A percentile compares a stretch with the other conserved stretches of the same genome.
phyloP scores from a whole-genome alignment of 2,329 filamentous ascomycete species.

The Pseudogymnoascus sp. region DNA sequence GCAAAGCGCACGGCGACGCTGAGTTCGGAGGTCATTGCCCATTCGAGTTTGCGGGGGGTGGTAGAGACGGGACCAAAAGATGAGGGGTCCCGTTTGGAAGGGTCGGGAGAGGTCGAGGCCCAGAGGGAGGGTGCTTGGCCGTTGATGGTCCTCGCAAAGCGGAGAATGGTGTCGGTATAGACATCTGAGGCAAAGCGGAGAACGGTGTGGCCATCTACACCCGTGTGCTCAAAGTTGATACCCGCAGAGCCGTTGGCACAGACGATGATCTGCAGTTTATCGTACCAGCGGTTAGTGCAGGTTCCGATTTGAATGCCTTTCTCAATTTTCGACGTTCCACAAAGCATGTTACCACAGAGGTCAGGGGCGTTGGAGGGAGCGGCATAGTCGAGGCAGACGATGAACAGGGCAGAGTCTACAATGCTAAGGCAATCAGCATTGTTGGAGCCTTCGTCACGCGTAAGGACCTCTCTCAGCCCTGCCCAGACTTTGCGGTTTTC shows the following conservation, averaged over 20 bases:
- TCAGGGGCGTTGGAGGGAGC: slow-evolving; percentile 73
- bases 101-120: slow-evolving; percentile 85
- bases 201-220: slow-evolving; percentile 94
- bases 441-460: slow-evolving; percentile 78
- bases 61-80: slow-evolving; percentile 92
- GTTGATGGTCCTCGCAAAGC: slow-evolving; percentile 92
- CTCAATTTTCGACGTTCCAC: slow-evolving; percentile 84
- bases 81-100: slow-evolving; percentile 80
- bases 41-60: slow-evolving; percentile 91
- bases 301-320: slow-evolving; percentile 93
- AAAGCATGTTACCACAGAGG: slow-evolving; percentile 98
- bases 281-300: slow-evolving; percentile 97
- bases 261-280: slow-evolving; percentile 97
- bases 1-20: slow-evolving; percentile 89
- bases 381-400: slow-evolving; percentile 86
- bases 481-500: slow-evolving; percentile 98
- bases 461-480: slow-evolving; percentile 77
- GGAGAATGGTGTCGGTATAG: slow-evolving; percentile 94
- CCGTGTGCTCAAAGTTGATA: slow-evolving; percentile 98
- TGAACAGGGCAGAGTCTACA: slow-evolving; percentile 87
- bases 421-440: slow-evolving; percentile 95
- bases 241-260: slow-evolving; percentile 97
- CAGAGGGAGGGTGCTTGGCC: slow-evolving; percentile 85
- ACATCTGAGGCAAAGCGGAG: slow-evolving; percentile 92
- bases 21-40: slow-evolving; percentile 92